These are phyloP conservation scores for Fusarium virguliforme DNA, from an alignment of 2,329 filamentous ascomycete species.

Conservation along the genomic window DNA sequence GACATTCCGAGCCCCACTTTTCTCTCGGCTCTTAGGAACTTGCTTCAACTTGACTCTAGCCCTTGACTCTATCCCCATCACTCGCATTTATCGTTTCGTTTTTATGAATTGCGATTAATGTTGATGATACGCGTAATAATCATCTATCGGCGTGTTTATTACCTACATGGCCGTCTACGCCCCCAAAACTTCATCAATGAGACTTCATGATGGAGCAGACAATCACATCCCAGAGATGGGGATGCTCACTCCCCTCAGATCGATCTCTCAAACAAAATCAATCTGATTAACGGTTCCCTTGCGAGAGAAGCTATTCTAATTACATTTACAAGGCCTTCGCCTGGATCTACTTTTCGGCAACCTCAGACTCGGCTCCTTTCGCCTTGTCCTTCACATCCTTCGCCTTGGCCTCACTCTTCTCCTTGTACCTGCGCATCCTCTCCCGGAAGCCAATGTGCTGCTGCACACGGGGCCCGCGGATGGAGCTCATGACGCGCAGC, in stretches of 20 bases:
- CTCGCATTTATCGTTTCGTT: not conserved
- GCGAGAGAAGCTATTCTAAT: not conserved
- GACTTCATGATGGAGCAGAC: too few species aligned
- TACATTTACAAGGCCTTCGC: not conserved
- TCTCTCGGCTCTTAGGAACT: conserved; percentile 6
- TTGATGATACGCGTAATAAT: too few species aligned
- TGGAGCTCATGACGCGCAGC: conserved; percentile 52
- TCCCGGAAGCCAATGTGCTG: conserved; percentile 53
- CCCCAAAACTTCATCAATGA: not conserved
- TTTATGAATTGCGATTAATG: not conserved
- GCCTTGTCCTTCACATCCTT: conserved; percentile 17
- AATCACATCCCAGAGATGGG: not conserved
- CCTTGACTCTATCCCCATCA: not conserved
- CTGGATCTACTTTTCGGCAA: conserved; percentile 29
- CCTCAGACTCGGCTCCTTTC: conserved; percentile 25
- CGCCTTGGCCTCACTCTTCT: conserved; percentile 46
- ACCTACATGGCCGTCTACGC: not conserved
- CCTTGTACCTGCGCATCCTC: conserved; percentile 51
- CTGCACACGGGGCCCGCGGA: conserved; percentile 52
- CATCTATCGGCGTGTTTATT: too few species aligned
- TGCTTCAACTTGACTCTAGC: too few species aligned
- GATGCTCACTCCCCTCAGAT: not conserved
- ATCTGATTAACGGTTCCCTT: conserved; percentile 2
- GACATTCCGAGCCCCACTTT: conserved; percentile 45
- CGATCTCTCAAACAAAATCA: not conserved